Evolutionary conservation across 2,329 filamentous ascomycete genomes (phyloP).

Genomic region (Penicillium sp.): DNA sequence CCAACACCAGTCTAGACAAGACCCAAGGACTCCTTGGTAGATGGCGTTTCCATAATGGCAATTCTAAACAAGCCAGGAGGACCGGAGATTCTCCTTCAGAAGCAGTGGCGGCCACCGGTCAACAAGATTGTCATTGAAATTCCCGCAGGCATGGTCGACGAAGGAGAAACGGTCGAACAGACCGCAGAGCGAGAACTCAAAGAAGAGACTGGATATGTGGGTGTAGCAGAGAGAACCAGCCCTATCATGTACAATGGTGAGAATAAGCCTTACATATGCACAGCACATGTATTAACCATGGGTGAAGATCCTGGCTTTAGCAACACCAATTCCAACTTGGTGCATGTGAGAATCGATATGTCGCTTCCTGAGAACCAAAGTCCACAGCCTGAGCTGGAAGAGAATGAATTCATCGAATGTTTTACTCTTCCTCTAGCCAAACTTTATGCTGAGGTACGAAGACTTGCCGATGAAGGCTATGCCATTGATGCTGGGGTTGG

Average conservation of each 20-base stretch:
- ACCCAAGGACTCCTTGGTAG: constrained; percentile 23
- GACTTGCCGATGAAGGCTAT: constrained; percentile 62
- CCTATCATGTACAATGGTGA: constrained; percentile 42
- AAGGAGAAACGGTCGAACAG: constrained; percentile 49
- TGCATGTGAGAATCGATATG: constrained; percentile 69
- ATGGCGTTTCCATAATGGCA: constrained; percentile 55
- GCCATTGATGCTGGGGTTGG: constrained; percentile 73
- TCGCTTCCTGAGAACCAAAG: constrained; percentile 61
- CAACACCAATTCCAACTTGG: constrained; percentile 48
- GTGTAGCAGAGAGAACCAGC: constrained; percentile 35
- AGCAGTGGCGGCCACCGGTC: constrained; percentile 56
- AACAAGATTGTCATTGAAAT: constrained; percentile 55
- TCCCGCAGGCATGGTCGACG: constrained; percentile 55
- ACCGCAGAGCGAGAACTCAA: constrained; percentile 53
- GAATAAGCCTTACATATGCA: too few species aligned
- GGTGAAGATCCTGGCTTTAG: constrained; percentile 47
- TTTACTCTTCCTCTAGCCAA: constrained; percentile 60
- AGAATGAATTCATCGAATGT: constrained; percentile 74
- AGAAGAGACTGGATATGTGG: constrained; percentile 60
- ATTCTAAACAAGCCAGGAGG: constrained; percentile 50
- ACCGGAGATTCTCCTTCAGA: constrained; percentile 47
- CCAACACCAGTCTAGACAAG: constrained; percentile 7
- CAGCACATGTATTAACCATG: too few species aligned
- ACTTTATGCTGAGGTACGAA: constrained; percentile 62
- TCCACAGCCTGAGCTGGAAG: constrained; percentile 63